Percentiles rank a stretch among this genome's conserved stretches.
Evolutionary conservation across 2,329 filamentous ascomycete species (phyloP).

Genomic region (Penicillium palitans): DNA sequence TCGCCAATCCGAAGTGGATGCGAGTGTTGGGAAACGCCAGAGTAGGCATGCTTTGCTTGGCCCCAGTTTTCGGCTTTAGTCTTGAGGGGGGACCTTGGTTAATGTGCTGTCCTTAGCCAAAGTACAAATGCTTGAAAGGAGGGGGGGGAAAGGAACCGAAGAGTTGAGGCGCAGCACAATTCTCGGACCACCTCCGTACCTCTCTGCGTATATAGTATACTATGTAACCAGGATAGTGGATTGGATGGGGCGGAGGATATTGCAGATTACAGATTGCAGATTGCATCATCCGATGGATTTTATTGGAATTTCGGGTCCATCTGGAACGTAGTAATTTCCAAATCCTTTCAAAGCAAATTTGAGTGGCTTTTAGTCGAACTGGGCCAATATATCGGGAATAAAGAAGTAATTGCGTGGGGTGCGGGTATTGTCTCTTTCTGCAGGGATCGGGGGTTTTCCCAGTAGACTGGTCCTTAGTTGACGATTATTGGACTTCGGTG

Average conservation of each 20-base stretch:
- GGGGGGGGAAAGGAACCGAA: background rate
- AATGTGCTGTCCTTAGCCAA: background rate
- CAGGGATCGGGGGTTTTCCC: slow-evolving; percentile 3
- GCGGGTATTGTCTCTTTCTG: slow-evolving; percentile 5
- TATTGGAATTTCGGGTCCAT: background rate
- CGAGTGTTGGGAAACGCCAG: background rate
- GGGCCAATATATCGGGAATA: background rate
- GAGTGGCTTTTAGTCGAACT: background rate
- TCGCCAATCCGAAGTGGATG: slow-evolving; percentile 1
- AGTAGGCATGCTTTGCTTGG: background rate
- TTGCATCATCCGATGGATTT: background rate
- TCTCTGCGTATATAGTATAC: background rate
- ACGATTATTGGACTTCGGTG: background rate
- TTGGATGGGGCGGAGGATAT: background rate
- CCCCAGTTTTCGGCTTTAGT: background rate
- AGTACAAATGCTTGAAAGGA: slow-evolving; percentile 2
- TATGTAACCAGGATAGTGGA: background rate
- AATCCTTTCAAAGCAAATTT: background rate
- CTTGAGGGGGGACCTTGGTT: background rate
- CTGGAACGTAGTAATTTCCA: background rate
- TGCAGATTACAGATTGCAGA: background rate
- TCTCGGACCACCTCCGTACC: background rate
- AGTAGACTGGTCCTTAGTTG: slow-evolving; percentile 1
- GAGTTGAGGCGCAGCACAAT: background rate
- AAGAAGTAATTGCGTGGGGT: background rate